phyloP scores from a whole-genome alignment of 2,329 filamentous ascomycete genomes.

The Aaosphaeria pasadenensis region DNA sequence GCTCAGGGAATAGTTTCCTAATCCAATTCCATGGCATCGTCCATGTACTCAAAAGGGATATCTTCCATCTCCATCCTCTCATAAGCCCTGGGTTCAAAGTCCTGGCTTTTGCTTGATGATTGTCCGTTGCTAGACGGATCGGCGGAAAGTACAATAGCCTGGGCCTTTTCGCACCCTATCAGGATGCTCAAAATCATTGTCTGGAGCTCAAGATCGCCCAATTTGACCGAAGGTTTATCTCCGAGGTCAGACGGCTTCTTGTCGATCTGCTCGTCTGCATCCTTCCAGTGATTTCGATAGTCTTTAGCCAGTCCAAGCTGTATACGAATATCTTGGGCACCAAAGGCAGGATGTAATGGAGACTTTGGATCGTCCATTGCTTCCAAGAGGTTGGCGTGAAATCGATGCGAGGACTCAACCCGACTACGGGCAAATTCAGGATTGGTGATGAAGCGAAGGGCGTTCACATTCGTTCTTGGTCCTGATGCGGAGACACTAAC shows the following conservation, averaged over 20 bases:
- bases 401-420: slow-evolving; percentile 48
- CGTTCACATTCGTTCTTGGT: slow-evolving; percentile 19
- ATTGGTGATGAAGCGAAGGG: slow-evolving; percentile 31
- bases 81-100: slow-evolving; percentile 1
- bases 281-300: slow-evolving; percentile 70
- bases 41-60: slow-evolving; percentile 29
- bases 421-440: slow-evolving; percentile 18
- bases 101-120: slow-evolving; percentile 1
- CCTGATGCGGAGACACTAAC: slow-evolving; percentile 45
- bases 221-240: slow-evolving; percentile 9
- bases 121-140: slow-evolving; percentile 18
- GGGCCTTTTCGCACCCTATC: slow-evolving; percentile 58
- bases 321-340: slow-evolving; percentile 52
- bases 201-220: slow-evolving; percentile 57
- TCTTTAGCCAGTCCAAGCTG: slow-evolving; percentile 66
- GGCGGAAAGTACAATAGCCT: slow-evolving; percentile 34
- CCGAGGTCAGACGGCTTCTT: no score
- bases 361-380: slow-evolving; percentile 57
- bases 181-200: slow-evolving; percentile 59
- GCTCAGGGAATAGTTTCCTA: slow-evolving; percentile 4
- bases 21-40: slow-evolving; percentile 36
- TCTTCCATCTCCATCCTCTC: slow-evolving; percentile 17
- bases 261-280: slow-evolving; percentile 49
- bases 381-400: slow-evolving; percentile 67
- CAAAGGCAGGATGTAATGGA: slow-evolving; percentile 57